Conservation (phyloP, 2,329 filamentous ascomycete species). For the Trichoderma aggressivum region DNA sequence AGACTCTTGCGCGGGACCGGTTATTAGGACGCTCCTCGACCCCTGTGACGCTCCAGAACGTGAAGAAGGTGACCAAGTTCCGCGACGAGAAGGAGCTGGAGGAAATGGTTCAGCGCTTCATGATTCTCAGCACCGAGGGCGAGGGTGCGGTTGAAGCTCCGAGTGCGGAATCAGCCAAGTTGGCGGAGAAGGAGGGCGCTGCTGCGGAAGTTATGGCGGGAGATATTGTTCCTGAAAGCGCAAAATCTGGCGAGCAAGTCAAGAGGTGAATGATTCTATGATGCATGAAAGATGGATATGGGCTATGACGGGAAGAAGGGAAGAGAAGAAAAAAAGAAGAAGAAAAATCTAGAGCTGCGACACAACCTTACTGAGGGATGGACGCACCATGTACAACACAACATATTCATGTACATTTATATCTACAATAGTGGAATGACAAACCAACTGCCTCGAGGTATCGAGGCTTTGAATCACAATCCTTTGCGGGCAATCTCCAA, state of each 20-base stretch:
- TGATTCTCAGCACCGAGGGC: conserved; percentile 27
- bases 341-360: background rate
- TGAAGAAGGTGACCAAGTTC: conserved; percentile 81
- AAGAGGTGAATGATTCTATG: conserved; percentile 13
- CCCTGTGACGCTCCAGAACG: conserved; percentile 72
- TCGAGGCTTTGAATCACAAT: background rate
- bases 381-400: conserved; percentile 19
- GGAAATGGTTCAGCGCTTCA: conserved; percentile 51
- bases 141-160: conserved; percentile 16
- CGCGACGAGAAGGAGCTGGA: conserved; percentile 67
- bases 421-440: conserved; percentile 9
- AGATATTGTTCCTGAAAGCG: conserved; percentile 29
- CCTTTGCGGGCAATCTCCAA: too few species aligned
- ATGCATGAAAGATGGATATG: background rate
- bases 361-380: background rate
- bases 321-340: background rate
- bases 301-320: background rate
- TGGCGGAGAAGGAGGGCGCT: conserved; percentile 30
- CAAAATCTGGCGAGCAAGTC: conserved; percentile 21
- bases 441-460: background rate
- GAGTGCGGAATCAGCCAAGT: conserved; percentile 23
- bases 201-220: conserved; percentile 33
- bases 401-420: conserved; percentile 3
- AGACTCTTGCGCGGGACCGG: conserved; percentile 67
- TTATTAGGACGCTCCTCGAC: conserved; percentile 56